phyloP scores from a whole-genome alignment of 129 eudicot species.

The Chrysanthemum lavandulifolium region DNA sequence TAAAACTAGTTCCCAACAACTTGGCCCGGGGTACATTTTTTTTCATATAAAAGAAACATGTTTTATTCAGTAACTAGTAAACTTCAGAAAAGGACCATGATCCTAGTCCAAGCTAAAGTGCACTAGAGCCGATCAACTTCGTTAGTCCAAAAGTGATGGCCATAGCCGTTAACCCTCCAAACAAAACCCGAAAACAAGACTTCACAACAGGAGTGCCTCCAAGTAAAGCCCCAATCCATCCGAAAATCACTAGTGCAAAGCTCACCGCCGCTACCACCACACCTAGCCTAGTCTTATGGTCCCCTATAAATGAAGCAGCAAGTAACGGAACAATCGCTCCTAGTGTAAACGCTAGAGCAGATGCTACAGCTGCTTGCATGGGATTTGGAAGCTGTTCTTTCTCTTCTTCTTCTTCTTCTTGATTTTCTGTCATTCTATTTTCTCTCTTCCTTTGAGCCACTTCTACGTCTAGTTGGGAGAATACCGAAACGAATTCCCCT shows the following conservation, averaged over 20 bases:
- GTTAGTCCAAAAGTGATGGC: slow-evolving; percentile 55
- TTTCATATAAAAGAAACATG: neutral
- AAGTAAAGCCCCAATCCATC: slow-evolving; percentile 58
- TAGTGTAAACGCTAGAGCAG: slow-evolving; percentile 46
- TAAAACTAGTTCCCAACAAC: neutral
- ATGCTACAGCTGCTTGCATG: slow-evolving; percentile 55
- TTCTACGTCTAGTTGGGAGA: slow-evolving; percentile 34
- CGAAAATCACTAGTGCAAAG: slow-evolving; percentile 27
- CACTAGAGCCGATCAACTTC: slow-evolving; percentile 47
- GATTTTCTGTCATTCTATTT: neutral
- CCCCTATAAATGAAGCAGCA: slow-evolving; percentile 49
- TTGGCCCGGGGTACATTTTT: neutral
- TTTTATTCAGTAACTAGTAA: neutral
- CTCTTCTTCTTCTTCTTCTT: slow-evolving; percentile 3
- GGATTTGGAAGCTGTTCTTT: slow-evolving; percentile 48
- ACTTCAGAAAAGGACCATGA: neutral
- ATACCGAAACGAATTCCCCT: slow-evolving; percentile 38
- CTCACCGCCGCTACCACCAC: slow-evolving; percentile 53
- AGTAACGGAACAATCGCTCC: slow-evolving; percentile 65
- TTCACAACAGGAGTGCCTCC: slow-evolving; percentile 44
- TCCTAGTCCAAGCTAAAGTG: slow-evolving; percentile 2
- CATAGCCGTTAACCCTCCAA: slow-evolving; percentile 73
- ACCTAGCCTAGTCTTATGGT: slow-evolving; percentile 40
- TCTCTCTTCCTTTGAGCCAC: slow-evolving; percentile 39
- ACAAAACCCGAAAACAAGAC: slow-evolving; percentile 45